These are phyloP conservation scores for Phaeomoniella chlamydospora DNA, from an alignment of 2,329 filamentous ascomycete species.

Conservation along the genomic window DNA sequence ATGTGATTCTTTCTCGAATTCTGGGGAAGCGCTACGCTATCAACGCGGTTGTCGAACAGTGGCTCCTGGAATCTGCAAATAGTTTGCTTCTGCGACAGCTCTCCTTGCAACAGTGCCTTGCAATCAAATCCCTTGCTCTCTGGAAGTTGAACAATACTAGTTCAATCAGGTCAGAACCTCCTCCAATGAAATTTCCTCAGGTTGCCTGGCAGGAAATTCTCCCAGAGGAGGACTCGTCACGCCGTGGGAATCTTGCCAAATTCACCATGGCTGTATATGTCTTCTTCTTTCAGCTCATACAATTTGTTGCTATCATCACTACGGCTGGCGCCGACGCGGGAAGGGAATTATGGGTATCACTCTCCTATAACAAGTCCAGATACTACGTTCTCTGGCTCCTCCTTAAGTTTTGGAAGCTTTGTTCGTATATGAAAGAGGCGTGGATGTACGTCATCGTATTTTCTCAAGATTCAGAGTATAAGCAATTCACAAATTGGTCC, in stretches of 20 bases:
- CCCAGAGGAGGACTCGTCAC: not conserved
- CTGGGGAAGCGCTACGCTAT: not conserved
- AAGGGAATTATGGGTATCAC: not conserved
- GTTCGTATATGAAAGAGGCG: not conserved
- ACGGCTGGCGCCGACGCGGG: constrained; percentile 1
- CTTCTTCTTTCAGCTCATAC: not conserved
- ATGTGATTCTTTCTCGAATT: not conserved
- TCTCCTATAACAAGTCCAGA: not conserved
- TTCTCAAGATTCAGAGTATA: not conserved
- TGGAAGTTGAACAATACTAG: not conserved
- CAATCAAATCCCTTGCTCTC: not conserved
- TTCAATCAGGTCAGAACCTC: not conserved
- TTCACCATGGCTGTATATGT: not conserved
- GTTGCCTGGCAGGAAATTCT: not conserved
- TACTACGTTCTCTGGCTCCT: not conserved
- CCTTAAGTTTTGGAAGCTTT: not conserved
- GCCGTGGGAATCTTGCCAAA: not conserved
- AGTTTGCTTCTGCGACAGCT: not conserved
- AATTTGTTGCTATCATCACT: not conserved
- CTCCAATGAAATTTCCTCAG: not conserved
- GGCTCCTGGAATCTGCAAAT: not conserved
- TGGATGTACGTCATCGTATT: not conserved
- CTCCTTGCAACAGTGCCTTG: not conserved
- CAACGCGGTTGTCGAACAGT: not conserved
- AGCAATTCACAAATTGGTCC: not conserved